Evolutionary conservation across 2,329 filamentous ascomycete species (phyloP).

Genomic region (Trichoderma endophyticum): DNA sequence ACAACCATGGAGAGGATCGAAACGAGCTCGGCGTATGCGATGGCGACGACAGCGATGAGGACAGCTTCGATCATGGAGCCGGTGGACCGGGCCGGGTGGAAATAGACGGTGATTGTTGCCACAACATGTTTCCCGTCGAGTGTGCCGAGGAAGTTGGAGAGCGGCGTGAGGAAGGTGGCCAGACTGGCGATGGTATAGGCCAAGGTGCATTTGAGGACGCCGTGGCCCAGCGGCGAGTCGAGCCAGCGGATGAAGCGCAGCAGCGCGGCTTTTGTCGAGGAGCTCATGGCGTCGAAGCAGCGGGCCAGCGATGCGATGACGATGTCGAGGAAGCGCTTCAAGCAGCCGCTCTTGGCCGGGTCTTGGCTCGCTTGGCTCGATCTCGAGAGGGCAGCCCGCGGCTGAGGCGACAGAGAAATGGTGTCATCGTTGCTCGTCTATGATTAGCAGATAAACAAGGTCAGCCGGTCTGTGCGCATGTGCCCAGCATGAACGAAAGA

Average conservation of each 20-base stretch:
- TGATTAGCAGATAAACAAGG: neutral
- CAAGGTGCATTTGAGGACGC: conserved; percentile 80
- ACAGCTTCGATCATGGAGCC: conserved; percentile 84
- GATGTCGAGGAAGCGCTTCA: conserved; percentile 3
- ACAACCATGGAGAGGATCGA: conserved; percentile 79
- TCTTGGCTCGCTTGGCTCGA: neutral
- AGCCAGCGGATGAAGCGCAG: conserved; percentile 44
- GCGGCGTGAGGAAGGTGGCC: conserved; percentile 70
- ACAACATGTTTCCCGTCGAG: conserved; percentile 89
- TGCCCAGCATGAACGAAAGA: neutral
- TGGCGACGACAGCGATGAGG: conserved; percentile 68
- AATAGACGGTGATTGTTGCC: conserved; percentile 86
- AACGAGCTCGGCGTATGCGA: conserved; percentile 63
- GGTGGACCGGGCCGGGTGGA: conserved; percentile 76
- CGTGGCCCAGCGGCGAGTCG: conserved; percentile 66
- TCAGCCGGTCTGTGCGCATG: conserved; percentile 14
- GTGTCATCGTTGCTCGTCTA: conserved; percentile 11
- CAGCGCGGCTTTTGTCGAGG: neutral
- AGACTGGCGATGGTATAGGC: conserved; percentile 80
- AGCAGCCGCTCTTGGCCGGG: neutral
- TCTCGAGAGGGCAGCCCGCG: neutral
- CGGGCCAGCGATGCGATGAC: conserved; percentile 1
- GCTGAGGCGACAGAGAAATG: conserved; percentile 8
- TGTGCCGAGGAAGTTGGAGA: conserved; percentile 70
- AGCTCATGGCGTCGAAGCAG: conserved; percentile 9